A percentile compares a stretch with the other conserved stretches of the same genome.
phyloP scores from a whole-genome alignment of 208 protist genomes.

The Leishmania martiniquensis region DNA sequence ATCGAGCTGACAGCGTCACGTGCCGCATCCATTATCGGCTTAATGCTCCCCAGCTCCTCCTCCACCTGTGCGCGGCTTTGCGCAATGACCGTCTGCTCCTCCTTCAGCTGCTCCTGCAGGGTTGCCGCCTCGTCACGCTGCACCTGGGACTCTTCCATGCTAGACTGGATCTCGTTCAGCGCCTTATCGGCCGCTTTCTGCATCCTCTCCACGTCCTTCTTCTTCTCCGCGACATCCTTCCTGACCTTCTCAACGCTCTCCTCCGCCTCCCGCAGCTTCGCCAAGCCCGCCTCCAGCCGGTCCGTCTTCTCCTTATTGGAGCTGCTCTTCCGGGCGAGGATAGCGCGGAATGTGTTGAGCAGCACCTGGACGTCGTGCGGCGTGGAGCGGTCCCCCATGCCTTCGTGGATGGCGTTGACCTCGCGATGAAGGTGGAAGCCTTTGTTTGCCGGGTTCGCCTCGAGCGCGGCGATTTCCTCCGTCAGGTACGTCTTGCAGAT shows the following conservation, averaged over 20 bases:
- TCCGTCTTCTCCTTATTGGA: constrained; percentile 73
- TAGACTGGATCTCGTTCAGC: constrained; percentile 94
- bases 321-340: constrained; percentile 81
- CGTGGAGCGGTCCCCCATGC: constrained; percentile 58
- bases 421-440: constrained; percentile 85
- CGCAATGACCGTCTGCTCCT: constrained; percentile 90
- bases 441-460: constrained; percentile 65
- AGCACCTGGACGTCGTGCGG: constrained; percentile 89
- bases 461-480: constrained; percentile 71
- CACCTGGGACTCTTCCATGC: constrained; percentile 94
- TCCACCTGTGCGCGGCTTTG: constrained; percentile 88
- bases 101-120: constrained; percentile 86
- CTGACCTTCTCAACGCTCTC: constrained; percentile 92
- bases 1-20: constrained; percentile 95
- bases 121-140: constrained; percentile 90
- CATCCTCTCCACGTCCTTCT: constrained; percentile 91
- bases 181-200: constrained; percentile 95
- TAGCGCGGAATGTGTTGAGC: constrained; percentile 80
- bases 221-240: constrained; percentile 87
- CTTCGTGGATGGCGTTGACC: constrained; percentile 86
- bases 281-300: constrained; percentile 89
- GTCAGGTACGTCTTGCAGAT: constrained; percentile 86
- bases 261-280: constrained; percentile 95
- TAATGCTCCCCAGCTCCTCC: constrained; percentile 91
- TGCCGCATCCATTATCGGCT: constrained; percentile 96